Evolutionary conservation across 2,329 filamentous ascomycete species (phyloP).

Genomic region (Daldinia eschscholtzii): DNA sequence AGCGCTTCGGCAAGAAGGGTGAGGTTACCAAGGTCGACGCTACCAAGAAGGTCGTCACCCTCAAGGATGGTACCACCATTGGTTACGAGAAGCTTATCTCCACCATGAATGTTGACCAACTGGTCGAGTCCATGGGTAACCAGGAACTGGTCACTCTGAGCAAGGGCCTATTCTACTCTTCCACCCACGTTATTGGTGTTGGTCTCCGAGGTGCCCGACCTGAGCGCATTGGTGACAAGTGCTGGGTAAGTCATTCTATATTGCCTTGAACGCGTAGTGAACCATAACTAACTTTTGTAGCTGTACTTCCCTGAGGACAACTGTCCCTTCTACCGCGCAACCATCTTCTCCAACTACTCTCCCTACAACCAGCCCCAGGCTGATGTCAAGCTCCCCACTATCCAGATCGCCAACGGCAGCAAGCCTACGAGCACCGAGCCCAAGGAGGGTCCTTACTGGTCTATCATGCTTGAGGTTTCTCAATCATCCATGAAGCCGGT

Average conservation of each 20-base stretch:
- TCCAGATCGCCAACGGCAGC: slow-evolving; percentile 87
- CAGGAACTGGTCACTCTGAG: slow-evolving; percentile 83
- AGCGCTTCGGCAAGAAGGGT: slow-evolving; percentile 86
- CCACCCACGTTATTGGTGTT: slow-evolving; percentile 96
- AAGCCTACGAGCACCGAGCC: slow-evolving; percentile 79
- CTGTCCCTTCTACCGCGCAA: slow-evolving; percentile 99
- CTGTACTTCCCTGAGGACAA: slow-evolving; percentile 99
- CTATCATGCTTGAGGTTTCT: slow-evolving; percentile 98
- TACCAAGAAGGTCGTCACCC: slow-evolving; percentile 82
- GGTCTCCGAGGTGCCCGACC: slow-evolving; percentile 92
- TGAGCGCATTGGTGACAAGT: slow-evolving; percentile 98
- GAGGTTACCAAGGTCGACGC: slow-evolving; percentile 90
- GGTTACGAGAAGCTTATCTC: slow-evolving; percentile 93
- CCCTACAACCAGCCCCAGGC: slow-evolving; percentile 94
- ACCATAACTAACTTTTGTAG: slow-evolving; percentile 55
- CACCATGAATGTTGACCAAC: slow-evolving; percentile 94
- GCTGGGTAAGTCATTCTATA: slow-evolving; percentile 75
- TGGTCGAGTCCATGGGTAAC: slow-evolving; percentile 89
- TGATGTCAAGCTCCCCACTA: slow-evolving; percentile 85
- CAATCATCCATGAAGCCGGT: slow-evolving; percentile 97
- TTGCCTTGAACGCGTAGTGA: slow-evolving; percentile 1
- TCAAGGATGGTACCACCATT: slow-evolving; percentile 88
- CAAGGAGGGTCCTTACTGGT: slow-evolving; percentile 97
- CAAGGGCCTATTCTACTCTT: slow-evolving; percentile 96
- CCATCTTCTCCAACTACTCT: slow-evolving; percentile 99